Base-by-base conservation (phyloP, 306 rosid species). In the Castanopsis chinensis region DNA sequence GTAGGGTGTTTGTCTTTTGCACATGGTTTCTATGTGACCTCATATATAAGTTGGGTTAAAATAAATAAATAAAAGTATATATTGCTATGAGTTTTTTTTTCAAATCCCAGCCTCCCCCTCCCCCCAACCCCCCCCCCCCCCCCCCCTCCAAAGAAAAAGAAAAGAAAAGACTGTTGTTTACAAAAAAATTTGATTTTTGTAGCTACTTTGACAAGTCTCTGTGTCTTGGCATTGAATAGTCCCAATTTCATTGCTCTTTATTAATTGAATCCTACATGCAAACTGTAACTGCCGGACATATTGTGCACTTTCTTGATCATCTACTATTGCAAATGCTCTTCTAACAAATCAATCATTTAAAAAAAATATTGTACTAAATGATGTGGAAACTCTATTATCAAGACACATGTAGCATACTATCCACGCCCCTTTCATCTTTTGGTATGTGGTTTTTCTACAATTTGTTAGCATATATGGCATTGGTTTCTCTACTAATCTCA, bases 1-100 rank as follows among this genome's bases (percentile, higher is more conserved):
- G 54, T 79, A 68, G 64, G 57, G 82, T 55, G 79, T 73, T 64
- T 78, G 32, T 73, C 76, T 73, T 21, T 77, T 85, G 69, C 83
- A 51, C 84, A 85, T 69, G 68, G 69, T 72, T 77, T 72, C 52
- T 11, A 71, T 74, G 10, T 76, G 72, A 63, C 81, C 74, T 83
- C 75, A 8, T 33, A 13, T 67, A 67, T 67, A 67, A 17, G 51
- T 67, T 67, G 49, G 37, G 3, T 21, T 67, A 13, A 37, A 37
- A 11, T 33, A 4, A 67, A 35, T 37, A 37, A 37, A 37, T 37
- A 35, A 18, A 17, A 7, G 72, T 19, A 33, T 17, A 67, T 35
- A 67, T 28, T 35, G 1, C n/a, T 19, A 23, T 35, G 51, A 67
- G n/a, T 35, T 33, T 18, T 67, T 35, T 67, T 18, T 33, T 35